Base-by-base conservation (phyloP, 192 early-diverging fungal genomes). In the Mortierella hygrophila region DNA sequence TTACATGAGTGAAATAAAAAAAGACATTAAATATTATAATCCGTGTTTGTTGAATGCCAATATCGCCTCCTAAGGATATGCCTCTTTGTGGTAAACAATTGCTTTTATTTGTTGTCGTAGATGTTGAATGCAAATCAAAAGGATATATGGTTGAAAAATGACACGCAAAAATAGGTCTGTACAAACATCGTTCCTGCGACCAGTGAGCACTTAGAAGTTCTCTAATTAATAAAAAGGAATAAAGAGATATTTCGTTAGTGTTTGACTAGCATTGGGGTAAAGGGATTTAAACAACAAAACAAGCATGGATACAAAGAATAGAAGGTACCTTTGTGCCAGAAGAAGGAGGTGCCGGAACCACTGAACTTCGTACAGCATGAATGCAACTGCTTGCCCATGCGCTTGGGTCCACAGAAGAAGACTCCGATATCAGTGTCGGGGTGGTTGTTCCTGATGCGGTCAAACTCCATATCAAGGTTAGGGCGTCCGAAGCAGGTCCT, bases 371-470 rank as follows among this genome's bases (percentile, higher is more conserved):
- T 89, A 44, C 89, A 88, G 75, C 83, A 85, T 13, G 81, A 42
- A 38, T 89, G 89, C 26, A 89, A 46, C 35, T 78, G 72, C 70
- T 82, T 88, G n/a, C 89, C 89, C 75, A 96, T 76, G 8, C 89
- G 88, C 85, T 93, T 94, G 23, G 95, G 95, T 15, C 95, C 95
- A 72, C 95, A 96, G 80, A 94, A 96, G 77, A 96, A 95, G 38
- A 94, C 94, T 13, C 95, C 95, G 15, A 95, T 88, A 80, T 96
- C 94, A 9, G 92, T 92, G 18, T 90, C 92, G 11, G 89, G 91
- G 63, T 89, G 82, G 46, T 80, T 65, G 37, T 79, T 82, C 26
- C 88, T 77, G 65, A 92, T 89, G 21, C 86, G 81, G 42, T 88
- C 87, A 76, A 92, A 90, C 26, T 88, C 83, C 70, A 81, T 81